Evolutionary conservation across 176 grass and related monocot species (phyloP), one percentile per base, ranked within the genome.

Genomic region (Lolium rigidum): DNA sequence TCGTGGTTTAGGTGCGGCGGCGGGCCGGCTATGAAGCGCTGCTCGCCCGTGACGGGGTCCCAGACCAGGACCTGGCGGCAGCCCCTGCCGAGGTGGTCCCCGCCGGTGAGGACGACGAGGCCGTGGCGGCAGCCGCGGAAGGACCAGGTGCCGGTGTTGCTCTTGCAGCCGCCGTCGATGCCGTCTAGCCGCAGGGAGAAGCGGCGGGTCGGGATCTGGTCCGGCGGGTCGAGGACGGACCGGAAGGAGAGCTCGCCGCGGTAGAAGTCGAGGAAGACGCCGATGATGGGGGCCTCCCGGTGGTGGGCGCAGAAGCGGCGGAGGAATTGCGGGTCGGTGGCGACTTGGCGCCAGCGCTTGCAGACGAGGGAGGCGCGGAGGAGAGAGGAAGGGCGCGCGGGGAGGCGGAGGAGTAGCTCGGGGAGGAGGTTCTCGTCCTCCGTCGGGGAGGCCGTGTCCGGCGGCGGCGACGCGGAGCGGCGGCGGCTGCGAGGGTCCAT

Each of bases 91-190:
- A 47, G 55, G 54, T 20, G 38, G 10, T 25, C 39, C 21, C 15
- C 21, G 6, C 25, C 0, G 39, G 26, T 16, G 69, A 84, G 11
- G 16, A 84, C 10, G 2, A 72, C 70, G 55, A 56, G 69, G 10
- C 82, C 82, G 41, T 84, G 82, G 55, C 70, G 82, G 82, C 70
- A 74, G 55, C 56, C 35, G 41, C 57, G 69, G 82, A 84, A 48
- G 70, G 39, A 4, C 54, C 70, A 74, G 20, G 35, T 12, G 67
- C 71, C 71, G n/a, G 5, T 21, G 41, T 72, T 72, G 10, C 68
- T 38, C 18, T n/a, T 35, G 69, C 68, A 9, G 71, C 71, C 71
- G 71, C 22, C 71, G 7, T 25, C 51, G 51, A 11, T 13, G 24
- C 4, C 60, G 41, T 28, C 41, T 39, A 46, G 10, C 38, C 5